phyloP scores from a whole-genome alignment of 2,329 filamentous ascomycete species.

The Sarocladium kiliense region DNA sequence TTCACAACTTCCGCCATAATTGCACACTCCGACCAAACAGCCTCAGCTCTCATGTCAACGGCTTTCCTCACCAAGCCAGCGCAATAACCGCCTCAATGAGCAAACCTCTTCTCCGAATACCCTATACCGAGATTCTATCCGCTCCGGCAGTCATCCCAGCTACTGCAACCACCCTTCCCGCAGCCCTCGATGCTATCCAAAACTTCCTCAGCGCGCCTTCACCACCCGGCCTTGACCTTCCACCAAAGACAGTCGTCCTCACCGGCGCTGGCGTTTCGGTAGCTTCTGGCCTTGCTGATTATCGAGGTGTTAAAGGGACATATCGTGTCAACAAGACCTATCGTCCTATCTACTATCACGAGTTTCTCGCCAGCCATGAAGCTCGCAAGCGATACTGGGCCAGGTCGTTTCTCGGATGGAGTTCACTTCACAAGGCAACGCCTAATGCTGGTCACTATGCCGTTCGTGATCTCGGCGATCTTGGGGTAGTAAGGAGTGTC shows the following conservation, averaged over 20 bases:
- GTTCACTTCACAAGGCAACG: slow-evolving; percentile 68
- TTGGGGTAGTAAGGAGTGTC: slow-evolving; percentile 70
- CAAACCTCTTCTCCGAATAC: slow-evolving; percentile 77
- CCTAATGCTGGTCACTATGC: slow-evolving; percentile 80
- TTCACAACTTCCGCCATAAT: too few relatives aligned
- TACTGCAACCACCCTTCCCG: slow-evolving; percentile 62
- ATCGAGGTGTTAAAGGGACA: slow-evolving; percentile 82
- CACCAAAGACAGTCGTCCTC: slow-evolving; percentile 43
- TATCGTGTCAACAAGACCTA: slow-evolving; percentile 90
- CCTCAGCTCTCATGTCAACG: not conserved
- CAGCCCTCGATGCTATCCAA: slow-evolving; percentile 71
- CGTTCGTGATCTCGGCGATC: slow-evolving; percentile 62
- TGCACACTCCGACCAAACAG: too few relatives aligned
- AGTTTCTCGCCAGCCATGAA: slow-evolving; percentile 79
- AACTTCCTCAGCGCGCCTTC: slow-evolving; percentile 67
- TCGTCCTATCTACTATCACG: slow-evolving; percentile 86
- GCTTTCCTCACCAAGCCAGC: not conserved
- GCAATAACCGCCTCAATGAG: slow-evolving; percentile 41
- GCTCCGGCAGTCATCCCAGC: slow-evolving; percentile 69
- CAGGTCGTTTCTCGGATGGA: slow-evolving; percentile 88
- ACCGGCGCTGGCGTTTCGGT: slow-evolving; percentile 92
- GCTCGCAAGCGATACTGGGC: slow-evolving; percentile 94
- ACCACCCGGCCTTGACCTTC: slow-evolving; percentile 35
- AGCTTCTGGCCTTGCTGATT: slow-evolving; percentile 87
- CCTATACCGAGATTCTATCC: slow-evolving; percentile 80